Conservation (phyloP, 768 basidiomycete species). For the Lactarius vividus region DNA sequence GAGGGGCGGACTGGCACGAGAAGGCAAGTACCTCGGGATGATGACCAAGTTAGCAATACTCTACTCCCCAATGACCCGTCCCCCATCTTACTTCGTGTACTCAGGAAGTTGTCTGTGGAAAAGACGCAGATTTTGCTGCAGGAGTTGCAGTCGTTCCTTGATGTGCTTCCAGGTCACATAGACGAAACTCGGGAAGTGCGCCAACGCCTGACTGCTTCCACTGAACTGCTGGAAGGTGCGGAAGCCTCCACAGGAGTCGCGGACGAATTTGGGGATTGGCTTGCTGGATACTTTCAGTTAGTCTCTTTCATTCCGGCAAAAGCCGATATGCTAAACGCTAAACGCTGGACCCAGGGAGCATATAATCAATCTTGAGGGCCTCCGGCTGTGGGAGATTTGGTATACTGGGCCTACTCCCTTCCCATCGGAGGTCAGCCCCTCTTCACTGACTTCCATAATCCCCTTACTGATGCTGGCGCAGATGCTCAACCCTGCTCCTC, state of each 20-base stretch:
- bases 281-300: slow-evolving; percentile 34
- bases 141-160: slow-evolving; percentile 41
- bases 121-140: slow-evolving; percentile 41
- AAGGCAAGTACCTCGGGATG: slow-evolving; percentile 46
- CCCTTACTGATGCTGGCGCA: slow-evolving; percentile 31
- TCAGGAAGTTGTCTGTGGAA: slow-evolving; percentile 42
- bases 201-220: background rate
- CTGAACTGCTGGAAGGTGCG: background rate
- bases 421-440: slow-evolving; percentile 56
- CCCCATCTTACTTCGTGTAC: slow-evolving; percentile 2
- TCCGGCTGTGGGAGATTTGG: slow-evolving; percentile 67
- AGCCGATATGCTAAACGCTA: too few species aligned
- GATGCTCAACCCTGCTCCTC: slow-evolving; percentile 69
- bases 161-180: slow-evolving; percentile 27
- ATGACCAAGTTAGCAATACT: slow-evolving; percentile 45
- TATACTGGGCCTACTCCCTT: slow-evolving; percentile 64
- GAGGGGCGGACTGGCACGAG: slow-evolving; percentile 43
- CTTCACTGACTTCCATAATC: background rate
- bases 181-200: slow-evolving; percentile 2
- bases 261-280: slow-evolving; percentile 46
- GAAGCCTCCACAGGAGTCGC: slow-evolving; percentile 21
- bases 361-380: slow-evolving; percentile 47
- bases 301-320: slow-evolving; percentile 6
- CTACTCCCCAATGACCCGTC: background rate
- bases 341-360: slow-evolving; percentile 37